A percentile compares a stretch with the other conserved stretches of the same genome.
Conservation (phyloP, 768 basidiomycete genomes). For the Russula sp. region DNA sequence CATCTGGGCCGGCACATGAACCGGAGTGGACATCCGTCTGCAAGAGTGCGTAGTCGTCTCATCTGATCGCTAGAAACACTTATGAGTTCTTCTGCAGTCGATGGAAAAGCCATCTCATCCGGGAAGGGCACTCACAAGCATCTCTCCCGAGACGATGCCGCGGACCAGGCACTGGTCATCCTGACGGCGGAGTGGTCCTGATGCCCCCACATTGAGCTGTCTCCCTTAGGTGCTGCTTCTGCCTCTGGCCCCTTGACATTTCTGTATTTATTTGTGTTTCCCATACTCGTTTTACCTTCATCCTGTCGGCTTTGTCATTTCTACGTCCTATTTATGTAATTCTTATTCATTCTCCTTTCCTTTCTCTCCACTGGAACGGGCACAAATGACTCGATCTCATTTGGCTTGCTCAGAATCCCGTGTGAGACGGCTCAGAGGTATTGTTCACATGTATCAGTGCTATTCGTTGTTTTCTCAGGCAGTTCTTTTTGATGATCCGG, state of each 20-base stretch:
- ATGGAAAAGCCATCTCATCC: constrained; percentile 10
- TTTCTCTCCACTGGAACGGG: background rate
- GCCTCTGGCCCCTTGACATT: background rate
- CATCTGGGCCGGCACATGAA: constrained; percentile 38
- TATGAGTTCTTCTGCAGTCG: constrained; percentile 15
- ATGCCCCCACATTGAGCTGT: background rate
- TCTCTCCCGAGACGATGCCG: constrained; percentile 17
- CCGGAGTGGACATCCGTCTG: constrained; percentile 49
- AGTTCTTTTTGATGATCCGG: background rate
- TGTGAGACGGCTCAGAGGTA: background rate
- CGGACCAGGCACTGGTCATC: constrained; percentile 10
- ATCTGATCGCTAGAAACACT: background rate
- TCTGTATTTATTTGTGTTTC: constrained; percentile 11
- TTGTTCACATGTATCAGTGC: background rate
- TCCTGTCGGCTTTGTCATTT: background rate
- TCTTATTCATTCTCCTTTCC: background rate
- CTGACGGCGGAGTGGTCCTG: constrained; percentile 5
- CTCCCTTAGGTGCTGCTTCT: background rate
- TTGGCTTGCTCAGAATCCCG: background rate
- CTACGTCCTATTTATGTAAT: constrained; percentile 16
- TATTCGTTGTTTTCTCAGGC: background rate
- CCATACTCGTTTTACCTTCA: background rate
- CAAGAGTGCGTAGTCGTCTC: constrained; percentile 38
- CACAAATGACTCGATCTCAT: background rate
- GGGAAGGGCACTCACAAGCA: constrained; percentile 22